Conservation (phyloP, 352 stramenopile genomes). For the Halophytophthora polymorphica region DNA sequence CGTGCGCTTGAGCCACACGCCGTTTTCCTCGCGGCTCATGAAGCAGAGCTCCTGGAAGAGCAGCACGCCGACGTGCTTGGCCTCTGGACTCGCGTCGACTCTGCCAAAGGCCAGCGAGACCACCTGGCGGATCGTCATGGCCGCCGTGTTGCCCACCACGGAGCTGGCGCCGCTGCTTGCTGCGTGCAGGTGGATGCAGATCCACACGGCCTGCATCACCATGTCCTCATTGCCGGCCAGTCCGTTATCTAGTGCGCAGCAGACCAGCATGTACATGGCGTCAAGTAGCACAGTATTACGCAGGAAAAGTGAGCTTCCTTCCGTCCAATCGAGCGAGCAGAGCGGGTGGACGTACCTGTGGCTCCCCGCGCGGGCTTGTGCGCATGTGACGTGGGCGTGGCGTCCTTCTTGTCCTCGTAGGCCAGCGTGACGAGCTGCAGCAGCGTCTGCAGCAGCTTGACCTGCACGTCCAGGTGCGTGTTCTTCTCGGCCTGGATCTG, state of each 20-base stretch:
- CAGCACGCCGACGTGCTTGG: constrained; percentile 79
- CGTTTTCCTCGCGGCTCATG: constrained; percentile 81
- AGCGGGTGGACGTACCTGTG: constrained; percentile 3
- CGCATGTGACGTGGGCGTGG: background rate
- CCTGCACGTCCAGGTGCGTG: constrained; percentile 73
- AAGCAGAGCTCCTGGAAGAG: constrained; percentile 88
- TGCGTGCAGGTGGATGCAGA: constrained; percentile 80
- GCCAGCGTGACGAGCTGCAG: constrained; percentile 83
- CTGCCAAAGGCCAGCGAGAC: constrained; percentile 86
- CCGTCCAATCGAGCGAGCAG: constrained; percentile 4
- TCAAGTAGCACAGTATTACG: constrained; percentile 2
- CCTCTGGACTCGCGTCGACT: constrained; percentile 57
- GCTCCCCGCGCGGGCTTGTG: constrained; percentile 4
- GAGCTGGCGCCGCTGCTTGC: constrained; percentile 69
- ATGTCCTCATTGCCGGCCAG: constrained; percentile 80
- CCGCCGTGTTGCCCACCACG: constrained; percentile 81
- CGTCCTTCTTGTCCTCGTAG: constrained; percentile 54
- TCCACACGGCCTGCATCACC: constrained; percentile 87
- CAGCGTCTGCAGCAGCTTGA: constrained; percentile 88
- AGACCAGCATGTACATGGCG: background rate
- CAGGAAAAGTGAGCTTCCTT: constrained; percentile 7
- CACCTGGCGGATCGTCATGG: constrained; percentile 86
- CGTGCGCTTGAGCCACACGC: constrained; percentile 82
- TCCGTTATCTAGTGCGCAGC: constrained; percentile 26
- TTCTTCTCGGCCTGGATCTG: constrained; percentile 94